Base-by-base conservation (phyloP, 495 filamentous ascomycete genomes). In the Paragyromitra xinjiangensis region DNA sequence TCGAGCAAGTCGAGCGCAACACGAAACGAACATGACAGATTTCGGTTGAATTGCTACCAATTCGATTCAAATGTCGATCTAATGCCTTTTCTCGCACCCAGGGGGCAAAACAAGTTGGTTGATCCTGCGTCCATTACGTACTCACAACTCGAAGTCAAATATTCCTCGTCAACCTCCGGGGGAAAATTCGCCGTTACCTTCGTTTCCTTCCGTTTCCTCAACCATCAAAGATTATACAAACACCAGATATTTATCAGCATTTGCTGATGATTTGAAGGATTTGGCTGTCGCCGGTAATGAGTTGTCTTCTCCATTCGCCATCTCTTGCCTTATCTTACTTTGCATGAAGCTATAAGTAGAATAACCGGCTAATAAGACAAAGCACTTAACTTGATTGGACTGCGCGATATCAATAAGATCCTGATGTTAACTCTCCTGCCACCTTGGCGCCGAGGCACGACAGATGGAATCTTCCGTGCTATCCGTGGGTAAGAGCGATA, bases 241-340 rank as follows among this genome's bases (percentile, higher is more conserved):
- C 34, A 19, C 14, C 37, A 65, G 22, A 19, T 22, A 42, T 24
- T 22, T 63, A 24, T 42, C 59, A 63, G 37, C 37, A 39, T 42
- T 19, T 24, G 39, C 16, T 63, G 7, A 42, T 24, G 37, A 11
- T 12, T 40, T 58, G 29, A 29, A 22, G 14, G 24, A 44, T 59
- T 73, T 66, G 45, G 51, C 68, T 26, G 48, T 65, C 39, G 22
- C 68, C 48, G 0, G 50, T 64, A 42, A 55, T 14, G 45, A 6
- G 40, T 45, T 37, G 26, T 58, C 61, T 64, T 19, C 42, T 45
- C 19, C 16, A 6, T 34, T 64, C 26, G 39, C 42, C 29, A 44
- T 71, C 42, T 61, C 62, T 73, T 73, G 69, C 59, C 59, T 65
- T 64, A 64, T 72, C 72, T 76, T 76, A 50, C 69, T 44, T 77